phyloP scores from a whole-genome alignment of 108 stramenopile genomes.

The Mediolabrus comicus region DNA sequence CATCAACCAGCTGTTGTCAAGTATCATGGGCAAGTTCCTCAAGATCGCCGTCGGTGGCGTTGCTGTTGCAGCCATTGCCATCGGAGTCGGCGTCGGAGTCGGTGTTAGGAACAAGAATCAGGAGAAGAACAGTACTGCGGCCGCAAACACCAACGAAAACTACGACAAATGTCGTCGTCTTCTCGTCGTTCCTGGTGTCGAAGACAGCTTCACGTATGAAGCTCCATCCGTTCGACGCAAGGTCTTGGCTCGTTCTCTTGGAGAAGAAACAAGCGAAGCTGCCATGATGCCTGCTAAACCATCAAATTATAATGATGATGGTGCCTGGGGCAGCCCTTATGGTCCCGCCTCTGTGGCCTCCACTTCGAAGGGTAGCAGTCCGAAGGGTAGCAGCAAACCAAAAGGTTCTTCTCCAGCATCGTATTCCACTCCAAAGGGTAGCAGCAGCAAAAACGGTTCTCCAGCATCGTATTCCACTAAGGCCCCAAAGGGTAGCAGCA shows the following conservation, averaged over 20 bases:
- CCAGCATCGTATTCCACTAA: too few relatives aligned
- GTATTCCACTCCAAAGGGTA: too few relatives aligned
- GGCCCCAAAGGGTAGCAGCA: too few relatives aligned
- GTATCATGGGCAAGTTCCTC: constrained; percentile 10
- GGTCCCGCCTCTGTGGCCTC: too few relatives aligned
- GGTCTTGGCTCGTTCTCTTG: background rate
- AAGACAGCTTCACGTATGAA: background rate
- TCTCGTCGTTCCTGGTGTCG: constrained; percentile 5
- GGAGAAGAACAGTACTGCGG: constrained; percentile 1
- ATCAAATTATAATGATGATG: too few relatives aligned
- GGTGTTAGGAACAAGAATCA: constrained; percentile 16
- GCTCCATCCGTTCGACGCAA: background rate
- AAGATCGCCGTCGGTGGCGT: constrained; percentile 21
- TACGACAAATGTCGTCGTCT: constrained; percentile 12
- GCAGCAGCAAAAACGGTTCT: too few relatives aligned
- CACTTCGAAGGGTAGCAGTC: too few relatives aligned
- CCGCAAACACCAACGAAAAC: background rate
- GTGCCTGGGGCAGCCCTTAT: too few relatives aligned
- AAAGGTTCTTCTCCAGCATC: too few relatives aligned
- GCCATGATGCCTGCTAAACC: too few relatives aligned
- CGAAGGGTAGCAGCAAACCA: too few relatives aligned
- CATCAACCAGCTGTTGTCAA: background rate
- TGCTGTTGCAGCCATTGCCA: constrained; percentile 10
- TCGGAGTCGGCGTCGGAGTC: constrained; percentile 33
- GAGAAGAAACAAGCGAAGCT: background rate